phyloP scores from a whole-genome alignment of 441 rosid genomes.

The Adansonia madagascariensis region DNA sequence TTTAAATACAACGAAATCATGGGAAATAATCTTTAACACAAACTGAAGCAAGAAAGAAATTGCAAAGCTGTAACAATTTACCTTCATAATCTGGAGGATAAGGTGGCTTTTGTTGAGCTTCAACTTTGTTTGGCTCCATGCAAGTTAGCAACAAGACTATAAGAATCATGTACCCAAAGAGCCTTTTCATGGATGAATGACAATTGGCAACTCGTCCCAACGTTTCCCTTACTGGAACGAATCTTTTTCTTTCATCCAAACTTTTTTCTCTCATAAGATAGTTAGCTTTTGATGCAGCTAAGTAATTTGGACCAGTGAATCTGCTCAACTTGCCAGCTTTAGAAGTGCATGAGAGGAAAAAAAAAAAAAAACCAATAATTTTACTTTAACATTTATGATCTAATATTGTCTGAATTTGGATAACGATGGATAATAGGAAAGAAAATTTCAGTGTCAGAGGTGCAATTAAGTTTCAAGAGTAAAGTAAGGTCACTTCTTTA shows the following conservation, averaged over 20 bases:
- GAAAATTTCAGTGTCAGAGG: neutral
- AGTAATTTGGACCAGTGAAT: neutral
- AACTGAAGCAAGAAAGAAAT: neutral
- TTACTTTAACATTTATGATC: neutral
- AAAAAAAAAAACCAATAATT: no score
- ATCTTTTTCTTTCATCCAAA: neutral
- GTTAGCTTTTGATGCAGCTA: neutral
- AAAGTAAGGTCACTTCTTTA: neutral
- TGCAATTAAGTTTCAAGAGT: neutral
- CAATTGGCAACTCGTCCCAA: neutral
- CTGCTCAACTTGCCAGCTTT: neutral
- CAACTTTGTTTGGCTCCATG: slow-evolving; percentile 6
- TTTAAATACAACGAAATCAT: neutral
- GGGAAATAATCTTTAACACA: neutral
- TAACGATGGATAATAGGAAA: neutral
- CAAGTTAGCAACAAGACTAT: neutral
- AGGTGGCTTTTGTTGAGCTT: neutral
- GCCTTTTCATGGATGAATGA: slow-evolving; percentile 5
- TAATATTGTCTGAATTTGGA: neutral
- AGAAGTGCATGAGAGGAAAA: neutral
- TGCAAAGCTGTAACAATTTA: neutral
- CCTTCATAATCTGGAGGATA: slow-evolving; percentile 13
- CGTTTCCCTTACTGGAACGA: neutral
- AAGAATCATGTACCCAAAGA: neutral
- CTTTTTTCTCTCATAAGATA: neutral